phyloP scores from a whole-genome alignment of 2,329 filamentous ascomycete species.

The Penicillium psychrosexuale region DNA sequence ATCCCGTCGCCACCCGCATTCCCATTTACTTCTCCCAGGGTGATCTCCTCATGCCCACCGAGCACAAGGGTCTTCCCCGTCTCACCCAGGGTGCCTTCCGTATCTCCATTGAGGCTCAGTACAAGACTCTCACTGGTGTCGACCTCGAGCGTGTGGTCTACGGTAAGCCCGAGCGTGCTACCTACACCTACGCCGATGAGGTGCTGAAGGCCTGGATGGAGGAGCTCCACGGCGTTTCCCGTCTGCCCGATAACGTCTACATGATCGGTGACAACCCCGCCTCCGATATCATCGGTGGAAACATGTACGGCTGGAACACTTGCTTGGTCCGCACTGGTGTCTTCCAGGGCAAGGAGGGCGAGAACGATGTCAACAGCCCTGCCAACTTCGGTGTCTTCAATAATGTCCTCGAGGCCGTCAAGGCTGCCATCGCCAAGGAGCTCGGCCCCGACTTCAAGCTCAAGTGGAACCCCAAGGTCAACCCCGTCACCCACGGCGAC shows the following conservation, averaged over 20 bases:
- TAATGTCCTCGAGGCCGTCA: slow-evolving; percentile 69
- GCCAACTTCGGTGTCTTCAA: slow-evolving; percentile 73
- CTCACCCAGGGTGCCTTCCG: slow-evolving; percentile 75
- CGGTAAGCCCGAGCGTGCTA: slow-evolving; percentile 70
- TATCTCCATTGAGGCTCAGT: slow-evolving; percentile 67
- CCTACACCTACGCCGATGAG: slow-evolving; percentile 77
- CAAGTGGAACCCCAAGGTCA: slow-evolving; percentile 68
- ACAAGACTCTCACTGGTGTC: slow-evolving; percentile 60
- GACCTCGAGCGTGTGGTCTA: slow-evolving; percentile 74
- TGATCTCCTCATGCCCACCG: slow-evolving; percentile 62
- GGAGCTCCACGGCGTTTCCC: slow-evolving; percentile 68
- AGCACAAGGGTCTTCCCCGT: slow-evolving; percentile 61
- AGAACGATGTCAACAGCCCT: slow-evolving; percentile 73
- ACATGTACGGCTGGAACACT: slow-evolving; percentile 81
- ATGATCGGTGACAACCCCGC: slow-evolving; percentile 75
- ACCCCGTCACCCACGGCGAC: slow-evolving; percentile 60
- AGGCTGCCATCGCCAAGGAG: slow-evolving; percentile 65
- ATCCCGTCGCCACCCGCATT: slow-evolving; percentile 64
- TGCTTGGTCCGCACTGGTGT: slow-evolving; percentile 75
- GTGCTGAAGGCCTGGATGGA: slow-evolving; percentile 73
- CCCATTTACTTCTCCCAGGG: slow-evolving; percentile 72
- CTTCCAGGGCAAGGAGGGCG: slow-evolving; percentile 63
- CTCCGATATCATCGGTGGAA: slow-evolving; percentile 71
- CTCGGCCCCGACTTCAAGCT: slow-evolving; percentile 72
- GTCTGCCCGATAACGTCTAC: slow-evolving; percentile 66